Conservation (phyloP, 371 early-diverging fungal genomes). For the Nematocida major region DNA sequence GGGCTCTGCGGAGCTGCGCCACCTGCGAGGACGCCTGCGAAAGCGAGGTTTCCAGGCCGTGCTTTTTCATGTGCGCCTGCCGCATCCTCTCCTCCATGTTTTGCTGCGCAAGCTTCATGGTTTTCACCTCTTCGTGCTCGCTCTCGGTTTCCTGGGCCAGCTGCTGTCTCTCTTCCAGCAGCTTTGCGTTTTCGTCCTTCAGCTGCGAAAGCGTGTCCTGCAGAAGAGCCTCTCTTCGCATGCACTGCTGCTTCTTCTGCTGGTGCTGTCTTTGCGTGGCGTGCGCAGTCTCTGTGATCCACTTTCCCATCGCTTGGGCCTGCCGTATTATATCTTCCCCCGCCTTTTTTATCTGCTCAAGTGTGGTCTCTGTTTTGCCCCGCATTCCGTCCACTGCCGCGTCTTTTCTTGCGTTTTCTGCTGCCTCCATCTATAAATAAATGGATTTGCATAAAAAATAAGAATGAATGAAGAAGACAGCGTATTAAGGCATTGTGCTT, state of each 20-base stretch:
- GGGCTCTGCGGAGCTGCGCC: background rate
- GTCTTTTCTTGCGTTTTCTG: background rate
- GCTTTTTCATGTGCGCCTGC: conserved; percentile 2
- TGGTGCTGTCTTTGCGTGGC: conserved; percentile 28
- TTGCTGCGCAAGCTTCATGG: conserved; percentile 24
- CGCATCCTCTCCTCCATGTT: conserved; percentile 3
- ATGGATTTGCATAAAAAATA: conserved; percentile 11
- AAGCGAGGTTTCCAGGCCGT: background rate
- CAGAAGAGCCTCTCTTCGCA: conserved; percentile 26
- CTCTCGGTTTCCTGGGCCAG: conserved; percentile 41
- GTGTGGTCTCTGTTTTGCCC: conserved; percentile 7
- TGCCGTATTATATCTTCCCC: conserved; percentile 25
- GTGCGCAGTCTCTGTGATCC: conserved; percentile 25
- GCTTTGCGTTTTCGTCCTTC: conserved; percentile 37
- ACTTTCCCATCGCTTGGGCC: conserved; percentile 2
- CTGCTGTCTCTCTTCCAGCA: conserved; percentile 45
- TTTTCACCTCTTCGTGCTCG: conserved; percentile 19
- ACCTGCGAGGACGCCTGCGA: background rate
- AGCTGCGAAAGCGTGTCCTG: conserved; percentile 33
- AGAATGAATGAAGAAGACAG: background rate
- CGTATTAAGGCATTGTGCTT: background rate
- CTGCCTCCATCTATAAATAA: conserved; percentile 5
- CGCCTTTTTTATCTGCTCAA: conserved; percentile 18
- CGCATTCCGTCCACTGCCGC: background rate
- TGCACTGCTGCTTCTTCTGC: conserved; percentile 13